Evolutionary conservation across 345 rosid species (phyloP).

Genomic region (Gossypium rotundifolium): DNA sequence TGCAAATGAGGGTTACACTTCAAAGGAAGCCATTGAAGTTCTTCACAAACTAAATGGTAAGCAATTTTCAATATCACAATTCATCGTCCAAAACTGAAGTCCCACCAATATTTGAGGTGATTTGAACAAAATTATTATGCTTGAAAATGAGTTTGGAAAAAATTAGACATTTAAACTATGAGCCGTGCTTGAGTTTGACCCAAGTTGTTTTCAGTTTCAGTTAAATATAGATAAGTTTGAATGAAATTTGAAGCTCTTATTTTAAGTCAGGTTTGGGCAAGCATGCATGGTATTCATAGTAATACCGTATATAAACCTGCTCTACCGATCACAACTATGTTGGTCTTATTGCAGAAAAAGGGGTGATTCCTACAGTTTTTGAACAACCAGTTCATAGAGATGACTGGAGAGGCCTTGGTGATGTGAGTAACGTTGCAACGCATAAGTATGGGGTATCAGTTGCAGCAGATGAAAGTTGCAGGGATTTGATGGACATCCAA

Average conservation of each 20-base stretch:
- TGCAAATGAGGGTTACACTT: slow-evolving; percentile 14
- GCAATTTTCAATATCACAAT: background rate
- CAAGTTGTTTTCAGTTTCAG: no score
- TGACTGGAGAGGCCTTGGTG: slow-evolving; percentile 17
- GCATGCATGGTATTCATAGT: no score
- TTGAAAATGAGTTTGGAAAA: no score
- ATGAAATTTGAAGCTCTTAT: no score
- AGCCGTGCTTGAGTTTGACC: no score
- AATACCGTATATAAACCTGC: no score
- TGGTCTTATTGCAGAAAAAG: background rate
- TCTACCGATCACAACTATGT: background rate
- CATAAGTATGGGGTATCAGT: slow-evolving; percentile 13
- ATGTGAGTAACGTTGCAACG: slow-evolving; percentile 13
- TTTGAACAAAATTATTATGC: no score
- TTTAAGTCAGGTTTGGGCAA: no score
- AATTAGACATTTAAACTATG: no score
- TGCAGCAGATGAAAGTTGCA: slow-evolving; percentile 14
- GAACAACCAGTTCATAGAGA: slow-evolving; percentile 16
- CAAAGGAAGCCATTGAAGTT: slow-evolving; percentile 9
- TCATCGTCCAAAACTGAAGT: no score
- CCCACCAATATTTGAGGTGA: no score
- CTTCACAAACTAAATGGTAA: slow-evolving; percentile 14
- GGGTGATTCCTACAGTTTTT: slow-evolving; percentile 4
- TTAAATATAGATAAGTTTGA: no score
- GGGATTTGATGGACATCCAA: slow-evolving; percentile 4